Evolutionary conservation across 208 protist genomes (phyloP).

Genomic region (Leishmania lainsoni): DNA sequence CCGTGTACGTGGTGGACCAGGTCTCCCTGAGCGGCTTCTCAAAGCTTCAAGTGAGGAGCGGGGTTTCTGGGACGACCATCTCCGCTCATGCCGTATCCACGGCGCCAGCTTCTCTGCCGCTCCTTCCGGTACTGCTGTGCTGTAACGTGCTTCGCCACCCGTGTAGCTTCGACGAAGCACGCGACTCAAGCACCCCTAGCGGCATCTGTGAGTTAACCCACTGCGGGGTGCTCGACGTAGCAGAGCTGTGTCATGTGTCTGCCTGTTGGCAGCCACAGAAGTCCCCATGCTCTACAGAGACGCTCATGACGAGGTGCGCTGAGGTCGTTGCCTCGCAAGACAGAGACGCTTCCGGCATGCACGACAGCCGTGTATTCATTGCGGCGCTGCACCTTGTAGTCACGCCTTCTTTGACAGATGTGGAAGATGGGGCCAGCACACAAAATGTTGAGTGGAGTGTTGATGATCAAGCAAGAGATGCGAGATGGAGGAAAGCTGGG

Average conservation of each 20-base stretch:
- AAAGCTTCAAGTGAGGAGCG: conserved; percentile 11
- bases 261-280: neutral
- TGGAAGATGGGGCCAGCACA: neutral
- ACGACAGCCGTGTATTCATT: neutral
- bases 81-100: neutral
- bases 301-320: conserved; percentile 13
- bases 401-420: neutral
- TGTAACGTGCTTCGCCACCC: conserved; percentile 27
- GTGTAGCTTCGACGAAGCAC: neutral
- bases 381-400: neutral
- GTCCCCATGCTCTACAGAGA: conserved; percentile 3
- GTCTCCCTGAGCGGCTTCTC: conserved; percentile 22
- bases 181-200: neutral
- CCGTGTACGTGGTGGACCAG: conserved; percentile 40
- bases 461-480: neutral
- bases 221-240: conserved; percentile 22
- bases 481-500: neutral
- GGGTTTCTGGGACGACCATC: neutral
- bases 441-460: neutral
- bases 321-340: neutral
- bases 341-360: neutral
- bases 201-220: conserved; percentile 7
- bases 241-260: conserved; percentile 6
- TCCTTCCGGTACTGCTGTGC: conserved; percentile 28
- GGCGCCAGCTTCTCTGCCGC: neutral